Evolutionary conservation across 2,329 filamentous ascomycete species (phyloP).

Genomic region (Fusarium vanettenii): DNA sequence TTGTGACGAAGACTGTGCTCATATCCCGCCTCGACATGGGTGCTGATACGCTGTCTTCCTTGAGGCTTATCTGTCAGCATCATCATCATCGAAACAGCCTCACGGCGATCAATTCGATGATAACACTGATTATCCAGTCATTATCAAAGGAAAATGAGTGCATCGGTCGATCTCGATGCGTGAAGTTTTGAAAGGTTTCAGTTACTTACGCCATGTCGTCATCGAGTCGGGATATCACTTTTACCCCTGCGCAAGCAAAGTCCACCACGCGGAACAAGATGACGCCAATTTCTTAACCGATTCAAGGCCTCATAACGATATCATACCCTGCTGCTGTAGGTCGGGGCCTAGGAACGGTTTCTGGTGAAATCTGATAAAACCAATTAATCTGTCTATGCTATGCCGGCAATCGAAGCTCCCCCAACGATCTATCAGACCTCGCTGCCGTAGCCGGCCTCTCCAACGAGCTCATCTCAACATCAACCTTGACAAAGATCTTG

Average conservation of each 20-base stretch:
- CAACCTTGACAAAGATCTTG: constrained; percentile 22
- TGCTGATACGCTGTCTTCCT: neutral
- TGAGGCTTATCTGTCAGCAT: neutral
- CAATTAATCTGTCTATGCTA: neutral
- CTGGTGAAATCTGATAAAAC: too few species aligned
- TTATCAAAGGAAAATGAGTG: neutral
- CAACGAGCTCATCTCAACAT: constrained; percentile 26
- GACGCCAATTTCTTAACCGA: neutral
- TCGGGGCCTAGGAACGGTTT: neutral
- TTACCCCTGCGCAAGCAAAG: neutral
- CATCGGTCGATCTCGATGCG: neutral
- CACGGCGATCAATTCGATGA: neutral
- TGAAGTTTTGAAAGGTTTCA: neutral
- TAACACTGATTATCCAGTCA: neutral
- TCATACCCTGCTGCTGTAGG: neutral
- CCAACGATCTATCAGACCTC: neutral
- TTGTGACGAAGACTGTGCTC: neutral
- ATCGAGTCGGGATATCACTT: neutral
- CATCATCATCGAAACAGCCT: neutral
- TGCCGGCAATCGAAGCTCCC: neutral
- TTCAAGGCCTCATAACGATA: neutral
- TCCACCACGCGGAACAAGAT: neutral
- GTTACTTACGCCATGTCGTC: neutral
- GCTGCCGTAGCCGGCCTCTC: neutral
- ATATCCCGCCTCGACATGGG: neutral